Percentiles rank a stretch among this genome's conserved stretches.
Conservation (phyloP, 495 filamentous ascomycete genomes). For the Xanthoparmelia taractica region DNA sequence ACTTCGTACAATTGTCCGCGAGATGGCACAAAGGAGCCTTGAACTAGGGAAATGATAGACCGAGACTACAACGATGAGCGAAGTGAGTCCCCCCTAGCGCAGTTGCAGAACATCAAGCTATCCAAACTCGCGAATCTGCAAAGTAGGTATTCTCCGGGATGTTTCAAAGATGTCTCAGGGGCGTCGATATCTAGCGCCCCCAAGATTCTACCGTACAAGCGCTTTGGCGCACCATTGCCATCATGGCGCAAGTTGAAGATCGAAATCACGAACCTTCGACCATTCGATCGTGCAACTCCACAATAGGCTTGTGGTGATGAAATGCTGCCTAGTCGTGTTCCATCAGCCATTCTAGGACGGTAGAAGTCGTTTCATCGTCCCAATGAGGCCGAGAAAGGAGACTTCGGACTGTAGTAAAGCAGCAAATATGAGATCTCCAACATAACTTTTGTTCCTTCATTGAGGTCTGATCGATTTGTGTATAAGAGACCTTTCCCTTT, state of each 20-base stretch:
- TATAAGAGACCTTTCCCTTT: background rate
- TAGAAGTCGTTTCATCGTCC: background rate
- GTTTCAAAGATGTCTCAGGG: constrained; percentile 1
- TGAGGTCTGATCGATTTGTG: too few relatives aligned
- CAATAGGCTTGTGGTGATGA: background rate
- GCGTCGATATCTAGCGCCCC: background rate
- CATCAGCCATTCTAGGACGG: background rate
- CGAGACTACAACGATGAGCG: background rate
- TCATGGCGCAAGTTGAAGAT: background rate
- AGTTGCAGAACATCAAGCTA: background rate
- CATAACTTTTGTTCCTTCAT: background rate
- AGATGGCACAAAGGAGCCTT: background rate
- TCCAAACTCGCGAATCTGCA: background rate
- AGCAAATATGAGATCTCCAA: too few relatives aligned
- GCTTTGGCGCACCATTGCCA: background rate
- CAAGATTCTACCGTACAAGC: background rate
- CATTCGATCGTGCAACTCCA: background rate
- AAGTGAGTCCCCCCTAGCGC: too few relatives aligned
- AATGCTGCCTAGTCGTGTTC: background rate
- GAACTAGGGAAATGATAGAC: background rate
- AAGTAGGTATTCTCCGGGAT: background rate
- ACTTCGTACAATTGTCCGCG: background rate
- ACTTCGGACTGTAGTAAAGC: background rate
- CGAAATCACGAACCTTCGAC: background rate
- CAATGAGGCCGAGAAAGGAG: background rate